Conservation (phyloP, 2,329 filamentous ascomycete species). For the Plenodomus biglobosus region DNA sequence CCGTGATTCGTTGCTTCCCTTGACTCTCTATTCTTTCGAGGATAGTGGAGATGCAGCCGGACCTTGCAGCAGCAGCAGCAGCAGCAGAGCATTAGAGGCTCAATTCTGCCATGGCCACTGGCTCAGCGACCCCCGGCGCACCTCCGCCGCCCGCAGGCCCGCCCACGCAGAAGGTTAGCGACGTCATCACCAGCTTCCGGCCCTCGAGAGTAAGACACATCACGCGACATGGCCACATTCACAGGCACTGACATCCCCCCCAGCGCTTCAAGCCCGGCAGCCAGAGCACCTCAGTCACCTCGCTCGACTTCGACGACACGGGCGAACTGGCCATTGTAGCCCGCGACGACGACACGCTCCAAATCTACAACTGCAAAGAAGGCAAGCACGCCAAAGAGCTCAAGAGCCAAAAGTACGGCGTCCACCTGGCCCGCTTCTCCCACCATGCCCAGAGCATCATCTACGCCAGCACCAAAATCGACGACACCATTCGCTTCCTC, state of each 20-base stretch:
- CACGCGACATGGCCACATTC: neutral
- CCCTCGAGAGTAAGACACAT: constrained; percentile 68
- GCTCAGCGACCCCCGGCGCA: constrained; percentile 36
- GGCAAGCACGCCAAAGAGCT: constrained; percentile 86
- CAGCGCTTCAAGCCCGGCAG: constrained; percentile 51
- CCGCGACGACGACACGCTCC: constrained; percentile 90
- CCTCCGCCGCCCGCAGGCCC: constrained; percentile 39
- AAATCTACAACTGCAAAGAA: constrained; percentile 91
- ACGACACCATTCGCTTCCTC: constrained; percentile 83
- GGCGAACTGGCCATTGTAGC: constrained; percentile 90
- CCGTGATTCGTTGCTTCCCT: constrained; percentile 6
- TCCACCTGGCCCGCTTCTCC: constrained; percentile 90
- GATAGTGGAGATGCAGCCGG: constrained; percentile 4
- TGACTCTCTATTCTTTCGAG: neutral
- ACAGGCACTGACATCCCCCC: constrained; percentile 11
- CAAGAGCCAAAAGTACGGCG: constrained; percentile 95
- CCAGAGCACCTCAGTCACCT: constrained; percentile 69
- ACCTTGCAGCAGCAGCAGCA: too few relatives aligned
- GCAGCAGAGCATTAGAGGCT: constrained; percentile 7
- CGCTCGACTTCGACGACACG: constrained; percentile 93
- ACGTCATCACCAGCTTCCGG: constrained; percentile 75
- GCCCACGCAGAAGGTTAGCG: constrained; percentile 63
- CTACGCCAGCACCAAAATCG: constrained; percentile 93
- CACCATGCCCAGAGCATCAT: constrained; percentile 89
- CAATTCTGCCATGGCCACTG: constrained; percentile 35